Evolutionary conservation across 495 filamentous ascomycete genomes (phyloP).

Genomic region (Delitschia confertaspora): DNA sequence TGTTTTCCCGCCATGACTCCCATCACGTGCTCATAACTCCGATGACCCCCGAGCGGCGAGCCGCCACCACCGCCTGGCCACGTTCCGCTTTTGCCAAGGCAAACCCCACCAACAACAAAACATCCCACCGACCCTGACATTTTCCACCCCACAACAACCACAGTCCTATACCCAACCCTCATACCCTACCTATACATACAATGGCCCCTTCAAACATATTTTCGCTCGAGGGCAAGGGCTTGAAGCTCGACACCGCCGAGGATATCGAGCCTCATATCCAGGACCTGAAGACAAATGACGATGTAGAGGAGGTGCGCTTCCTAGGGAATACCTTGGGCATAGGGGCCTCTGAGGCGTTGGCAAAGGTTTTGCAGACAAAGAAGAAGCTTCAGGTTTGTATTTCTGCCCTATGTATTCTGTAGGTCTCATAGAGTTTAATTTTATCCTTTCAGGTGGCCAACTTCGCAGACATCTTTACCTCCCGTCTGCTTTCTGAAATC

Average conservation of each 20-base stretch:
- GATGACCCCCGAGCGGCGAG: no score
- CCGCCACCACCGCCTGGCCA: neutral
- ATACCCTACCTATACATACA: constrained; percentile 6
- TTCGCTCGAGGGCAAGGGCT: constrained; percentile 78
- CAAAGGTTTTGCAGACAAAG: constrained; percentile 67
- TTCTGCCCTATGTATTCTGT: neutral
- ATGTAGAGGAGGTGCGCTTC: constrained; percentile 75
- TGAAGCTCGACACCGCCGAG: constrained; percentile 80
- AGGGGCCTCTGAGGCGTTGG: constrained; percentile 74
- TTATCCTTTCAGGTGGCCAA: constrained; percentile 65
- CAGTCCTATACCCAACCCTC: neutral
- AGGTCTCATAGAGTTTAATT: neutral
- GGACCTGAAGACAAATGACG: constrained; percentile 56
- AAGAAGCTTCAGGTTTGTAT: constrained; percentile 59
- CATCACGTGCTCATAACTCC: no score
- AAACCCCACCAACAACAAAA: constrained; percentile 19
- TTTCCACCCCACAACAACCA: constrained; percentile 3
- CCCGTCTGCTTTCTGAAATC: constrained; percentile 86
- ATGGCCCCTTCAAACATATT: constrained; percentile 64
- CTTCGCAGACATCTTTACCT: constrained; percentile 94
- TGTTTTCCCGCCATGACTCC: no score
- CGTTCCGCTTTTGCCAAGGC: neutral
- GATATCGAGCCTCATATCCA: constrained; percentile 82
- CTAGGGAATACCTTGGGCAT: constrained; percentile 87
- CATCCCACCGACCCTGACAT: no score